A percentile compares a stretch with the other conserved stretches of the same genome.
Conservation (phyloP, 139 green algal genomes). For the Yamagishiella unicocca region DNA sequence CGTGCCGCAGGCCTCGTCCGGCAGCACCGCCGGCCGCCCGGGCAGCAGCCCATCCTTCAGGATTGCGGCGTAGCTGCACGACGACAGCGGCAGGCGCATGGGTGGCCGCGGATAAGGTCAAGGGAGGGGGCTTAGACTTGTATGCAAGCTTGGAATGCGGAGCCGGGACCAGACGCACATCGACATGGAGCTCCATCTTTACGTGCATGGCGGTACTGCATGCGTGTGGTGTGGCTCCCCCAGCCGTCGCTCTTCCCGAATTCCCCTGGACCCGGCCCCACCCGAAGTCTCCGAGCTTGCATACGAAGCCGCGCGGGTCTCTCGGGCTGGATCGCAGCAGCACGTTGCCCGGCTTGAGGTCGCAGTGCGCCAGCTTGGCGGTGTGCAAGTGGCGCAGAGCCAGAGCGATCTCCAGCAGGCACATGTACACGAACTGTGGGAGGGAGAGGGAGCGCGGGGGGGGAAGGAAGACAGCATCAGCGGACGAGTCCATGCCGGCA, state of each 20-base stretch:
- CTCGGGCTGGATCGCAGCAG: slow-evolving; percentile 40
- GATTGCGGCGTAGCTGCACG: slow-evolving; percentile 38
- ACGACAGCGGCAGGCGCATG: too few relatives aligned
- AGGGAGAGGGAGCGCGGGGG: too few relatives aligned
- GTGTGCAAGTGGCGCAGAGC: slow-evolving; percentile 43
- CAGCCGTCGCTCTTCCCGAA: too few relatives aligned
- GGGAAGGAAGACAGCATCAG: too few relatives aligned
- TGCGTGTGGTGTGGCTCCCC: too few relatives aligned
- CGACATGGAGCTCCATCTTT: not conserved
- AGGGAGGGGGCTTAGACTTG: not conserved
- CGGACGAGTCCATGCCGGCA: too few relatives aligned
- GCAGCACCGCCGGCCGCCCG: slow-evolving; percentile 30
- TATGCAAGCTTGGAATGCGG: too few relatives aligned
- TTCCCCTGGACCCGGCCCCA: not conserved
- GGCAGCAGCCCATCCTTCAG: slow-evolving; percentile 43
- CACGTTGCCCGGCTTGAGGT: slow-evolving; percentile 44
- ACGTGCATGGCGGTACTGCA: too few relatives aligned
- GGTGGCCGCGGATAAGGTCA: not conserved
- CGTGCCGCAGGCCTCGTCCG: slow-evolving; percentile 42
- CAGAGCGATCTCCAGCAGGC: slow-evolving; percentile 39
- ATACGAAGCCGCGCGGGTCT: slow-evolving; percentile 38
- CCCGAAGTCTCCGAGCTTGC: slow-evolving; percentile 45
- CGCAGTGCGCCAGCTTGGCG: slow-evolving; percentile 44
- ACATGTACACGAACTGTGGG: slow-evolving; percentile 43
- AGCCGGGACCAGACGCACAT: not conserved